phyloP scores from a whole-genome alignment of 2,329 filamentous ascomycete genomes.

The Neofusicoccum cordaticola region DNA sequence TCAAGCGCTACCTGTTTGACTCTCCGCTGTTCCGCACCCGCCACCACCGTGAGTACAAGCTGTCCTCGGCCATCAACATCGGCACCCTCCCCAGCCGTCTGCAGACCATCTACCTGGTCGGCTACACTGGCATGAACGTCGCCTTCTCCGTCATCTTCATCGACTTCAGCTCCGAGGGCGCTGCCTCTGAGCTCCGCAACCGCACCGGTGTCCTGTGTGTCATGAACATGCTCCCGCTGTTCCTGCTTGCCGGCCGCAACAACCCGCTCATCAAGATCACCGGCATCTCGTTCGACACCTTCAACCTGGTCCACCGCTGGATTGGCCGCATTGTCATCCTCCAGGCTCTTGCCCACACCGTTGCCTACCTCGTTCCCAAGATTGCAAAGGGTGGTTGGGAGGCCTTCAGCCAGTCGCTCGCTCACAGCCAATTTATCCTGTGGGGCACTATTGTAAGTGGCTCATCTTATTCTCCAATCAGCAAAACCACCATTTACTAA shows the following conservation, averaged over 20 bases:
- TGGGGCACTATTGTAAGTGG: slow-evolving; percentile 63
- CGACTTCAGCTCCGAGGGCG: slow-evolving; percentile 64
- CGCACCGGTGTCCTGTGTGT: slow-evolving; percentile 67
- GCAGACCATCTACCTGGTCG: slow-evolving; percentile 46
- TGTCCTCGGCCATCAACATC: slow-evolving; percentile 49
- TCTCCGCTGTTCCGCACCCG: slow-evolving; percentile 48
- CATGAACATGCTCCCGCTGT: slow-evolving; percentile 76
- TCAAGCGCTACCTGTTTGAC: slow-evolving; percentile 47
- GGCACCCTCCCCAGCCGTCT: slow-evolving; percentile 50
- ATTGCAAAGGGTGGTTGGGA: slow-evolving; percentile 51
- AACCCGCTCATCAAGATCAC: slow-evolving; percentile 72
- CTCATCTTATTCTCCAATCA: too few species aligned
- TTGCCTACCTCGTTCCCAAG: slow-evolving; percentile 55
- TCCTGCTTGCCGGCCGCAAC: slow-evolving; percentile 72
- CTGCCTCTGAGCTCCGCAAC: slow-evolving; percentile 64
- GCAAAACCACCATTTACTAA: neutral
- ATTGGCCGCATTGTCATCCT: slow-evolving; percentile 72
- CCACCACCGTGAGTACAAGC: slow-evolving; percentile 52
- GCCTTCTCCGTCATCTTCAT: slow-evolving; percentile 53
- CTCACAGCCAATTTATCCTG: slow-evolving; percentile 49
- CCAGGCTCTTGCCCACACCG: slow-evolving; percentile 65
- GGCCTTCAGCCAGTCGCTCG: slow-evolving; percentile 41
- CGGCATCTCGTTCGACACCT: slow-evolving; percentile 76
- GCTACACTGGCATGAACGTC: slow-evolving; percentile 50
- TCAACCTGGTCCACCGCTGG: slow-evolving; percentile 80